These are phyloP conservation scores for Exophiala spinifera DNA, from an alignment of 2,329 filamentous ascomycete species.

Conservation along the genomic window DNA sequence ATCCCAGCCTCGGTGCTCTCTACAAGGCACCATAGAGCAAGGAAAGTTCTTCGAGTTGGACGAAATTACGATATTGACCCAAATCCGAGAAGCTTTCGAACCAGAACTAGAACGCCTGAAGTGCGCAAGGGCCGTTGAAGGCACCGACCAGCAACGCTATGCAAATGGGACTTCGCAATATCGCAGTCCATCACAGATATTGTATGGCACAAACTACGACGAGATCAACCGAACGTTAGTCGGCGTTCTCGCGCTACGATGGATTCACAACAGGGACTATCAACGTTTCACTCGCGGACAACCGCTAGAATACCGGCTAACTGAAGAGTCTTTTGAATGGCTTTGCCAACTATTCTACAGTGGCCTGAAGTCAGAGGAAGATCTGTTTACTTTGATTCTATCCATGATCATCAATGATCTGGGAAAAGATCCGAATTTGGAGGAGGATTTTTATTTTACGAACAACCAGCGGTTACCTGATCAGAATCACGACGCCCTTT, in stretches of 20 bases:
- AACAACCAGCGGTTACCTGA: slow-evolving; percentile 9
- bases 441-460: slow-evolving; percentile 24
- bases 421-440: slow-evolving; percentile 38
- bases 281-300: slow-evolving; percentile 34
- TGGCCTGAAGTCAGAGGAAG: slow-evolving; percentile 20
- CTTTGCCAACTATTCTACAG: slow-evolving; percentile 30
- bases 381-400: slow-evolving; percentile 35
- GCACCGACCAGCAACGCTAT: slow-evolving; percentile 11
- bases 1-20: slow-evolving; percentile 11
- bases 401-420: slow-evolving; percentile 40
- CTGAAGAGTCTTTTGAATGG: slow-evolving; percentile 32
- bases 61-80: slow-evolving; percentile 28
- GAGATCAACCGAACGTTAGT: slow-evolving; percentile 43
- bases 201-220: slow-evolving; percentile 35
- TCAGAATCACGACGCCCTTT: slow-evolving; percentile 35
- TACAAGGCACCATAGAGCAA: slow-evolving; percentile 24
- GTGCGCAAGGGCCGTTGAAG: slow-evolving; percentile 30
- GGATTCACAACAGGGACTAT: slow-evolving; percentile 38
- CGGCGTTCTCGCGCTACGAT: slow-evolving; percentile 37
- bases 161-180: slow-evolving; percentile 22
- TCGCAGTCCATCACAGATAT: slow-evolving; percentile 30
- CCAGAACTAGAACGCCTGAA: slow-evolving; percentile 34
- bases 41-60: slow-evolving; percentile 25
- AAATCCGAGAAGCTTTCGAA: slow-evolving; percentile 31
- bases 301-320: slow-evolving; percentile 27